These are phyloP conservation scores for Mallotus nudiflorus DNA, from an alignment of 345 rosid genomes.

Conservation along the genomic window DNA sequence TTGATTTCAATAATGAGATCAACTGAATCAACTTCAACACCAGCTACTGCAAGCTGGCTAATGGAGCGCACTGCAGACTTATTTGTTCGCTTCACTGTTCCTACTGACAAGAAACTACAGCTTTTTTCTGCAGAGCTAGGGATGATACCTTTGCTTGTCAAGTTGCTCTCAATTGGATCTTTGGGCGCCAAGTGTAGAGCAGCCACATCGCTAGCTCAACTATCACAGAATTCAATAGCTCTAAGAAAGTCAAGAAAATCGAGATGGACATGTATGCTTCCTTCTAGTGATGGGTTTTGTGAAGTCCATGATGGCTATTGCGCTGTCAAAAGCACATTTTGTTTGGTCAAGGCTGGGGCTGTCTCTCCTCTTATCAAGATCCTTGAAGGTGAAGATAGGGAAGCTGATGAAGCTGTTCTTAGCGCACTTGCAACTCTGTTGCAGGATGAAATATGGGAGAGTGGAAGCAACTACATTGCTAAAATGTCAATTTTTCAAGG, in stretches of 20 bases:
- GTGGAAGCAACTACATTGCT: slow-evolving; percentile 51
- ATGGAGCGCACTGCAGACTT: slow-evolving; percentile 48
- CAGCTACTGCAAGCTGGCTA: slow-evolving; percentile 21
- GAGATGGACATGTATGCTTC: slow-evolving; percentile 46
- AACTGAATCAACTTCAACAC: slow-evolving; percentile 18
- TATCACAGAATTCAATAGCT: slow-evolving; percentile 55
- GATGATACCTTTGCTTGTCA: slow-evolving; percentile 54
- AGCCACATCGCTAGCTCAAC: slow-evolving; percentile 59
- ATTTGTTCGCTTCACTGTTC: slow-evolving; percentile 51
- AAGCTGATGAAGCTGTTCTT: slow-evolving; percentile 56
- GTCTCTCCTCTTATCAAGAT: slow-evolving; percentile 43
- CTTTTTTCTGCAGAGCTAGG: slow-evolving; percentile 51
- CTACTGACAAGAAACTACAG: slow-evolving; percentile 64
- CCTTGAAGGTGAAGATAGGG: slow-evolving; percentile 49
- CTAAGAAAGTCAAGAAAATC: slow-evolving; percentile 44
- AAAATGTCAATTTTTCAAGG: slow-evolving; percentile 38
- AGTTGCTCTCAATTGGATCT: slow-evolving; percentile 47
- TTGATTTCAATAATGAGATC: slow-evolving; percentile 41
- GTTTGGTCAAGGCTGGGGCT: slow-evolving; percentile 65
- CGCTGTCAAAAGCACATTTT: slow-evolving; percentile 47
- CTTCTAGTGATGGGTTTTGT: slow-evolving; percentile 44
- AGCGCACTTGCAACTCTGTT: slow-evolving; percentile 55
- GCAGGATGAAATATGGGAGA: slow-evolving; percentile 59
- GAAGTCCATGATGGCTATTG: slow-evolving; percentile 57
- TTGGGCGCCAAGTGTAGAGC: slow-evolving; percentile 47